Base-by-base conservation (phyloP, 2,329 filamentous ascomycete species). In the Neonectria sp. region DNA sequence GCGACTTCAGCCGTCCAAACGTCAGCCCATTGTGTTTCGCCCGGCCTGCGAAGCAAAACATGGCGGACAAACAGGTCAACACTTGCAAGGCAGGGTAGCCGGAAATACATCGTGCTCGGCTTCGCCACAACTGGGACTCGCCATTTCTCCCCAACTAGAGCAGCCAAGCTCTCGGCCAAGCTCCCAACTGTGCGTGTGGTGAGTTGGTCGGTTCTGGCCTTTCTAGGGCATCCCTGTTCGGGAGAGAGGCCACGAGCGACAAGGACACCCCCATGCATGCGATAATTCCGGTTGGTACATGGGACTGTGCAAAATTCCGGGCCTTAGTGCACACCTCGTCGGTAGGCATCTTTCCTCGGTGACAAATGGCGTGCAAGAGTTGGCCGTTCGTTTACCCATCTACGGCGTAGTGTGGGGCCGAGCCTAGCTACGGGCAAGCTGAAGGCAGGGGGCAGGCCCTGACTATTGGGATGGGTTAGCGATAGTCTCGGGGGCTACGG, bases 21-120 rank as follows among this genome's bases (percentile, higher is more conserved):
- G 25, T 53, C 51, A 53, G 51, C 29, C 51, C 51, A 53, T 53
- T 31, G 11, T 51, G 25, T 27, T 51, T 51, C 46, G 46, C 24
- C 46, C 46, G 31, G 46, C 15, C 24, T 1, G 25, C 46, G 17
- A 17, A 27, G 27, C 15, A 27, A 31, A 52, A n/a, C 6, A n/a
- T 8, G 15, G 24, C 17, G 6, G 17, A 7, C 27, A 52, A 21
- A 33, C 27, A 29, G 15, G 6, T 40, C 17, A 15, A n/a, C 17
- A 29, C 33, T 13, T 17, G 15, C 15, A 40, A 15, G 37, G 37
- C 13, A 37, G 33, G 33, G 35, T 17, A 40, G n/a, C 15, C 37
- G 35, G 15, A 17, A 37, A 37, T 15, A 6, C 17, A n/a, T 40
- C 37, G 37, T 17, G 37, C 15, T 40, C 51, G n/a, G 31, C 51